phyloP scores from a whole-genome alignment of 2,329 filamentous ascomycete species.

The Harringtonia aguacate region DNA sequence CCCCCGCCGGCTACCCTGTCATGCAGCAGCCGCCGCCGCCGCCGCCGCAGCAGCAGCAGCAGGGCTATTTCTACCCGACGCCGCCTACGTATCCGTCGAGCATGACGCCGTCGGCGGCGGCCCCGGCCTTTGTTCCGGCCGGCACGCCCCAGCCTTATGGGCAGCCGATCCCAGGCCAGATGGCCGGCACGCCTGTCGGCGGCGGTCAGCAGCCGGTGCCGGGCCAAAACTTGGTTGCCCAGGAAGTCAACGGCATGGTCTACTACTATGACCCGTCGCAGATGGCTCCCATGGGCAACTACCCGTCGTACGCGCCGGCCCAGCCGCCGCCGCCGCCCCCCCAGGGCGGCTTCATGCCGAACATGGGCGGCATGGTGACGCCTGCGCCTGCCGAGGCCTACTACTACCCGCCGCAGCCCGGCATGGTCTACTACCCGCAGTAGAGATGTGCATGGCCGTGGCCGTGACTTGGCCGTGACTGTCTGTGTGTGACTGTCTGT shows the following conservation, averaged over 20 bases:
- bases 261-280: constrained; percentile 87
- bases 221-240: constrained; percentile 54
- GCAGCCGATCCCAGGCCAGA: constrained; percentile 30
- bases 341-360: constrained; percentile 40
- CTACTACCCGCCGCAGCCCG: constrained; percentile 53
- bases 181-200: constrained; percentile 18
- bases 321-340: constrained; percentile 20
- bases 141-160: constrained; percentile 31
- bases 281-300: constrained; percentile 42
- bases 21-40: constrained; percentile 47
- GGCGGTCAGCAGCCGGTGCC: constrained; percentile 37
- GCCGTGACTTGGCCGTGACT: background rate
- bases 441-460: background rate
- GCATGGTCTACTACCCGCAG: constrained; percentile 53
- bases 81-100: constrained; percentile 16
- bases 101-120: constrained; percentile 25
- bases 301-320: constrained; percentile 32
- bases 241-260: constrained; percentile 91
- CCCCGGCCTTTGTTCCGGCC: constrained; percentile 47
- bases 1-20: constrained; percentile 37
- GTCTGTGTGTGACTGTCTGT: too few species aligned
- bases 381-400: constrained; percentile 51
- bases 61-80: constrained; percentile 20
- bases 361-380: constrained; percentile 60
- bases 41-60: too few species aligned